These are phyloP conservation scores for Salix caprea DNA, from an alignment of 345 rosid species.

Conservation along the genomic window DNA sequence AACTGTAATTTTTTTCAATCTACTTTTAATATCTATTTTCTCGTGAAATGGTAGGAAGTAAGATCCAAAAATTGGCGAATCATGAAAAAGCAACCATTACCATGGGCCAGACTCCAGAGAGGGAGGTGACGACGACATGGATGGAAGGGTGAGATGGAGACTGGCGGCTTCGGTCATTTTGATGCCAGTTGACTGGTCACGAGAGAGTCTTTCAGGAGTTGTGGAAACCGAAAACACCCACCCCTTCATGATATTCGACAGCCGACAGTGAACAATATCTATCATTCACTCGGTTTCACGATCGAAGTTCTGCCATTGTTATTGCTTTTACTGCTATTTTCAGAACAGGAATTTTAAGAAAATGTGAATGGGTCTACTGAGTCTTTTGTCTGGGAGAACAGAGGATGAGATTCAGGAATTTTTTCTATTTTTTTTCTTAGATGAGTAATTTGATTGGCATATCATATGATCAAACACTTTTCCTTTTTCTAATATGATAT, in stretches of 20 bases:
- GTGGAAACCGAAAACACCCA: too few relatives aligned
- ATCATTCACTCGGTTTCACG: too few relatives aligned
- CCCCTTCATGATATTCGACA: too few relatives aligned
- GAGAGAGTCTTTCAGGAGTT: too few relatives aligned
- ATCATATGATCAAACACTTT: not conserved
- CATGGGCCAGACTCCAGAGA: not conserved
- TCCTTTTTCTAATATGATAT: not conserved
- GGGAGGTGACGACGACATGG: not conserved
- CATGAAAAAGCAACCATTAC: not conserved
- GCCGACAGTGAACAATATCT: too few relatives aligned
- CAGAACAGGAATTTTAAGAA: not conserved
- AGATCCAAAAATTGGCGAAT: not conserved
- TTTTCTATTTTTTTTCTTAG: not conserved
- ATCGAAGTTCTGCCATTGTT: too few relatives aligned
- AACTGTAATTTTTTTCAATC: not conserved
- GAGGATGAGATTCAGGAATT: too few relatives aligned
- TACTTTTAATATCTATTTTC: not conserved
- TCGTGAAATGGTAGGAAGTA: not conserved
- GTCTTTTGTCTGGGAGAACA: too few relatives aligned
- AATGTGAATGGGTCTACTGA: not conserved
- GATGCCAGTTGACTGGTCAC: too few relatives aligned
- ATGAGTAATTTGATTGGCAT: not conserved
- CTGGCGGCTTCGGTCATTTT: conserved; percentile 5
- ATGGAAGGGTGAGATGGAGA: not conserved
- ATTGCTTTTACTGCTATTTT: too few relatives aligned